Evolutionary conservation across 1,284 basidiomycete genomes (phyloP), one percentile per base, ranked within the genome.

Genomic region (Malassezia yamatoensis): DNA sequence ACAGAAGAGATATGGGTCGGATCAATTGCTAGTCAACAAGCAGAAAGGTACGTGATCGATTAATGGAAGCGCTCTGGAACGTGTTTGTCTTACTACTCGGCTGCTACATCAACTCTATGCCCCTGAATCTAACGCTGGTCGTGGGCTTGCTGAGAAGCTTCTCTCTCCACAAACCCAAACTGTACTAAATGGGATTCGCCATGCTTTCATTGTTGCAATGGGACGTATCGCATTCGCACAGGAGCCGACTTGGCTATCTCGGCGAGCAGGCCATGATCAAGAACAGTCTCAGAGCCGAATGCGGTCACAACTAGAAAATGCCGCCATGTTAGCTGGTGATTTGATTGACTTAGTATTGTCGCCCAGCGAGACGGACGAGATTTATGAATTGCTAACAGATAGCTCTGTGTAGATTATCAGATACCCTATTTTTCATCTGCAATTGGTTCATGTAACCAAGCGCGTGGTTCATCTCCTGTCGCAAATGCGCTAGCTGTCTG

Each of bases 121-220:
- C 18, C 40, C 45, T 5, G 49, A 52, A 11, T 49, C 45, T 12
- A 33, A 24, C 3, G 35, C 49, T 5, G 18, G 43, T 3, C 50
- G 51, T 15, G 29, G 21, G 29, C 46, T 68, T 4, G 60, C 62
- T 1, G 44, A 60, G n/a, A 66, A 67, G 38, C 49, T 69, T 9
- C 53, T 63, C 10, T 58, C 59, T 12, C 62, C 62, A 2, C 62
- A 64, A 48, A 59, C 59, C 7, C 67, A 69, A 37, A 59, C 58
- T 24, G 61, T 66, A 55, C 54, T 69, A 36, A 69, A 71, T 49
- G 68, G 68, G 13, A 63, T 71, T 29, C 61, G 61, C 10, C 63
- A 67, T 51, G 65, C 61, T 13, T 71, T 67, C 38, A 51, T 69
- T 36, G 63, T 69, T 3, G 56, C 65, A 1, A 46, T 71, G 10